Evolutionary conservation across 148 eudicot species (phyloP), one percentile per base, ranked within the genome.

Genomic region (Nyssa sinensis): DNA sequence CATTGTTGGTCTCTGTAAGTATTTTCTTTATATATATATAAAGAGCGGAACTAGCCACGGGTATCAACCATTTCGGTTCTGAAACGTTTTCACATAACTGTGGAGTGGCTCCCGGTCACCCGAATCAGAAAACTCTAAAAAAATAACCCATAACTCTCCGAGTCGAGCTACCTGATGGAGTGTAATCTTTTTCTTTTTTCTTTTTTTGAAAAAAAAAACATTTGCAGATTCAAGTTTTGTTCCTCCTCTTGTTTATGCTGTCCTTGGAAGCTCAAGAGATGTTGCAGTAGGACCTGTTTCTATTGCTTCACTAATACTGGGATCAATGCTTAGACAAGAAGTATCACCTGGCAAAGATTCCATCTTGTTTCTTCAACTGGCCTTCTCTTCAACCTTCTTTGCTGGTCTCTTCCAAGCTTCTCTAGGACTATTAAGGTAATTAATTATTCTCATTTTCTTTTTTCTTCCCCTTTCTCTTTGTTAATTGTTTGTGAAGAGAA

Each of bases 231-330:
- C 98, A 62, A 93, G 98, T 73, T 93, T 93, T 85, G 98, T 93
- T 58, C 96, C 98, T n/a, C 98, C 98, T 44, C 85, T 93, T 32
- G 84, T 93, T 65, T 93, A 93, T 80, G 89, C 96, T 65, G 86
- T 89, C 17, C 86, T 93, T 1, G 98, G 98, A 62, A 93, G 98
- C 75, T 93, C 98, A 74, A 93, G 79, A 78, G 92, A 93, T 76
- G 85, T 91, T 32, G 98, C 98, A 63, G 98, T 93, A 74, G 98
- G 98, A 0, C 98, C 98, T 70, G 98, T 93, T 21, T 93, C 96
- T n/a, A 93, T 93, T 41, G 98, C 98, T 14, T 93, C 98, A 34
- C 81, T 93, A 5, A 81, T 93, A 2, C 77, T 93, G 93, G 98
- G 97, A 39, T 86, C 94, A 71, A 91, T 91, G 97, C 79, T 94